Base-by-base conservation (phyloP, 2,329 filamentous ascomycete genomes). In the Periconia digitata region DNA sequence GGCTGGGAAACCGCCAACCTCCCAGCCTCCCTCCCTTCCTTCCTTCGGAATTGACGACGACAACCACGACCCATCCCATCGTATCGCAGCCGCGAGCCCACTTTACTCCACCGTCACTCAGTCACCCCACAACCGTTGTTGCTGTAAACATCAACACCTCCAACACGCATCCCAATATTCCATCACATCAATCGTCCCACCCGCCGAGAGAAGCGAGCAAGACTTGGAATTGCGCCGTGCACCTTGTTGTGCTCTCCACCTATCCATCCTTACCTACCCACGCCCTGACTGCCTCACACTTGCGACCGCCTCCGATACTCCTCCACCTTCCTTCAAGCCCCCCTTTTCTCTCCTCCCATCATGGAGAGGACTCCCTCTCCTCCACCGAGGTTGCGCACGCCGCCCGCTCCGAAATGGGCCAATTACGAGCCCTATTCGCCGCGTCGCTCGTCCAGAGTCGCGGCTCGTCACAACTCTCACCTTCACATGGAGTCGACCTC, bases 351-450 rank as follows among this genome's bases (percentile, higher is more conserved):
- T 15, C 17, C 21, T 24, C 20, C 40, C 53, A 59, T 42, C 35
- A 72, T 73, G 70, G 63, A 71, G 41, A 67, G 79, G 45, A 88
- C 86, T 37, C 85, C 86, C 56, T 81, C 85, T 43, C 84, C 83
- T 54, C 76, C 81, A 32, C 70, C 75, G 36, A 73, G 74, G 54
- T 72, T 87, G 53, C 83, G 77, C 66, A 89, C 85, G 41, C 88
- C 88, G 51, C 81, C 82, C 35, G 85, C 87, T 46, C 88, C 88
- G 40, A 81, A 80, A 50, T 80, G 84, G 63, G 87, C 87, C 71
- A 73, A 77, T 54, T 91, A 85, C 77, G 81, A 89, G 63, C 87
- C 87, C 38, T 91, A 85, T 65, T 84, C 85, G 51, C 85, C 86
- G 46, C 82, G 86, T 68, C 86, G 87, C 62, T 67, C 66, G 23